These are phyloP conservation scores for Wallemia mellicola DNA, from an alignment of 1,284 basidiomycete species.

Conservation along the genomic window DNA sequence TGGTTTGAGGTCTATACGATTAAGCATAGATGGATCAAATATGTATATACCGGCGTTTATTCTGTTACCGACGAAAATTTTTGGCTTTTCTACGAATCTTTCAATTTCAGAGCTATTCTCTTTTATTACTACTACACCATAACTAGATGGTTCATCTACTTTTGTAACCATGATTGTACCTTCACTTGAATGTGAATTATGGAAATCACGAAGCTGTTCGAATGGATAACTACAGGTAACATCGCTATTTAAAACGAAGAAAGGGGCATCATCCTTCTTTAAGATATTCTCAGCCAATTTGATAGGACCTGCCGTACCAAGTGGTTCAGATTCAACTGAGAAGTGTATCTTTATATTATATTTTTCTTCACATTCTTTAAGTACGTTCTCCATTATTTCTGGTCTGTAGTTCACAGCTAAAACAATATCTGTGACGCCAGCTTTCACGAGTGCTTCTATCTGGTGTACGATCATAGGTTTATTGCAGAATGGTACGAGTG, in stretches of 20 bases:
- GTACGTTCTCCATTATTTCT: constrained; percentile 23
- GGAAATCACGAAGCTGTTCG: constrained; percentile 23
- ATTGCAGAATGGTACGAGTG: constrained; percentile 23
- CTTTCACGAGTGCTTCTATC: constrained; percentile 17
- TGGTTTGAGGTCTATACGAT: constrained; percentile 23
- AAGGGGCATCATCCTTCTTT: constrained; percentile 22
- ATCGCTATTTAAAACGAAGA: constrained; percentile 26
- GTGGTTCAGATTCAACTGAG: constrained; percentile 23
- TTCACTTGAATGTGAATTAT: constrained; percentile 21
- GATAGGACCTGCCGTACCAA: constrained; percentile 24
- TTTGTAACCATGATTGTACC: constrained; percentile 26
- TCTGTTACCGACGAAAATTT: constrained; percentile 24
- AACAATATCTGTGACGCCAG: constrained; percentile 24
- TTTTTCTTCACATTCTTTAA: constrained; percentile 23
- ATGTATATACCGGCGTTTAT: constrained; percentile 28
- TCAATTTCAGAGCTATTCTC: constrained; percentile 21
- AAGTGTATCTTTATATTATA: constrained; percentile 24
- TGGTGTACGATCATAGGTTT: constrained; percentile 22
- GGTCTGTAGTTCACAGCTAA: constrained; percentile 24
- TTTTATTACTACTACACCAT: constrained; percentile 23
- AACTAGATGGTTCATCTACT: constrained; percentile 23
- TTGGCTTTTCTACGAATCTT: constrained; percentile 25
- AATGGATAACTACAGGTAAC: constrained; percentile 25
- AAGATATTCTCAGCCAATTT: constrained; percentile 22
- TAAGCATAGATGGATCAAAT: constrained; percentile 22